A percentile compares a stretch with the other conserved stretches of the same genome.
Evolutionary conservation across 192 early-diverging fungal genomes (phyloP).

Genomic region (Podila epicladia): DNA sequence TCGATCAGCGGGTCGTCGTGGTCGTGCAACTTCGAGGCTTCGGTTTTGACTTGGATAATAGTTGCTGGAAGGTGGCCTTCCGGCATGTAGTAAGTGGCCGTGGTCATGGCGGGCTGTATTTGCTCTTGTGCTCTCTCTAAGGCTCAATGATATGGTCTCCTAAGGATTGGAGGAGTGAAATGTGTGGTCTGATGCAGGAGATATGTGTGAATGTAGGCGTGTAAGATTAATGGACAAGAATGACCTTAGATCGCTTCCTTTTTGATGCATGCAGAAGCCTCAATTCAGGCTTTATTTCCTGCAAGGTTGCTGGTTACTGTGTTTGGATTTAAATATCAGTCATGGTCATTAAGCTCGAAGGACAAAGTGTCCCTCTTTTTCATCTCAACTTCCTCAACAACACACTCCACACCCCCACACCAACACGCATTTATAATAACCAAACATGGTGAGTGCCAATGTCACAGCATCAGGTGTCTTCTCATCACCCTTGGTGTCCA

Average conservation of each 20-base stretch:
- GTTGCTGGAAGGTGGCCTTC: slow-evolving; percentile 14
- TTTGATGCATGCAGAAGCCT: too few relatives aligned
- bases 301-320: too few relatives aligned
- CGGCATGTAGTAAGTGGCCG: slow-evolving; percentile 22
- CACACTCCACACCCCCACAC: background rate
- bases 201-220: too few relatives aligned
- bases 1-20: slow-evolving; percentile 40
- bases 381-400: slow-evolving; percentile 3
- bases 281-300: too few relatives aligned
- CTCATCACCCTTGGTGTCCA: background rate
- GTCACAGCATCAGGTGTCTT: background rate
- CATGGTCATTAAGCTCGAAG: too few relatives aligned
- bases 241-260: too few relatives aligned
- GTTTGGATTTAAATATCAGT: too few relatives aligned
- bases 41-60: slow-evolving; percentile 29
- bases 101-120: slow-evolving; percentile 14
- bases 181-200: background rate
- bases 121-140: background rate
- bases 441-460: background rate
- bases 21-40: slow-evolving; percentile 7
- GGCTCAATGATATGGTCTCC: background rate
- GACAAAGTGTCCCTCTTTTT: background rate
- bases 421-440: background rate
- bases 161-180: background rate
- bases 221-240: too few relatives aligned